phyloP scores from a whole-genome alignment of 129 eudicot species.

The Cynara cardunculus region DNA sequence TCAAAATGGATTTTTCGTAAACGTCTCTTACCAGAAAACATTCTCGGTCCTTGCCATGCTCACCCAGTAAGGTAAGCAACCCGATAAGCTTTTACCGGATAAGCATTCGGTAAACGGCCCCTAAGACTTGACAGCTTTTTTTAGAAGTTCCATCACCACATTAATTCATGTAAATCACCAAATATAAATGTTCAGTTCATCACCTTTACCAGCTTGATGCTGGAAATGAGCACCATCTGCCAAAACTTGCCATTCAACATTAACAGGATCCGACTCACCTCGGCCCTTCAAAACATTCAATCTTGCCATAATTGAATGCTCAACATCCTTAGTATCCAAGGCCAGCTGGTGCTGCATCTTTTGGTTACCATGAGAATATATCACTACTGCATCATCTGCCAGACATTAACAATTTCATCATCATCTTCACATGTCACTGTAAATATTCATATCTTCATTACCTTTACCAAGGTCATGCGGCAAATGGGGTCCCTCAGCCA shows the following conservation, averaged over 20 bases:
- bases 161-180: background rate
- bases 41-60: too few species aligned
- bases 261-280: slow-evolving; percentile 20
- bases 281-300: slow-evolving; percentile 45
- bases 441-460: background rate
- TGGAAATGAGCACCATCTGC: slow-evolving; percentile 14
- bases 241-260: slow-evolving; percentile 1
- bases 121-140: background rate
- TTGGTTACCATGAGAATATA: slow-evolving; percentile 10
- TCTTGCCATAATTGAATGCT: slow-evolving; percentile 62
- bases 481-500: slow-evolving; percentile 19
- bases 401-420: slow-evolving; percentile 20
- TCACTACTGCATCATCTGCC: slow-evolving; percentile 10
- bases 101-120: too few species aligned
- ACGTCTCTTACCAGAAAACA: too few species aligned
- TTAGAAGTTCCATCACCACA: background rate
- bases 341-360: slow-evolving; percentile 1
- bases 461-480: slow-evolving; percentile 11
- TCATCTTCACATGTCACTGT: background rate
- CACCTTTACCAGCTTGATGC: slow-evolving; percentile 1
- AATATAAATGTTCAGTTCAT: background rate
- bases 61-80: too few species aligned
- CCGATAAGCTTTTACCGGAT: too few species aligned
- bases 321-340: slow-evolving; percentile 25
- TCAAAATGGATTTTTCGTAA: too few species aligned